Percentiles rank a stretch among this genome's conserved stretches.
phyloP scores from a whole-genome alignment of 768 basidiomycete genomes.

The Mycena albidolilacea region DNA sequence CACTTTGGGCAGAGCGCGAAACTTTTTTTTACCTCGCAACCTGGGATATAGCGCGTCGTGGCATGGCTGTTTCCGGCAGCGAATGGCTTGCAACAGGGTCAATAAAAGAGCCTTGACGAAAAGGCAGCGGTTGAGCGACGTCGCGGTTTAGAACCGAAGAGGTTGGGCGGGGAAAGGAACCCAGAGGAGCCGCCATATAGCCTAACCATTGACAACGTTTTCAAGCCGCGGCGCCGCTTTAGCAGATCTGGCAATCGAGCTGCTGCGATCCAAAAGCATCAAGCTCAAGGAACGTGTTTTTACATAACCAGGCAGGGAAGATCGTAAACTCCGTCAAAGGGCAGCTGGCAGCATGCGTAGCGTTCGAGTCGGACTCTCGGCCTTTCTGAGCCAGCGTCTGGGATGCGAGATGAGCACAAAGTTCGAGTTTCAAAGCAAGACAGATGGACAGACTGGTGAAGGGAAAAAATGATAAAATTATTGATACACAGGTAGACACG shows the following conservation, averaged over 20 bases:
- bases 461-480: conserved; percentile 24
- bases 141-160: conserved; percentile 38
- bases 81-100: conserved; percentile 20
- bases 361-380: conserved; percentile 27
- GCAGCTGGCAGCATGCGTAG: background rate
- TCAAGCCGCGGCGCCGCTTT: conserved; percentile 33
- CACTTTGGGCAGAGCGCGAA: background rate
- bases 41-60: conserved; percentile 28
- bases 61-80: conserved; percentile 24
- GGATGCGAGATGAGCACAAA: conserved; percentile 24
- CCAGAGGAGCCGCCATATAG: conserved; percentile 35
- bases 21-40: conserved; percentile 21
- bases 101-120: conserved; percentile 35
- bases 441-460: conserved; percentile 15
- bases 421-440: conserved; percentile 9
- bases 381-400: conserved; percentile 18
- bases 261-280: conserved; percentile 30
- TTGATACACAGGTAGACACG: conserved; percentile 35
- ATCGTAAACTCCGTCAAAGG: conserved; percentile 22
- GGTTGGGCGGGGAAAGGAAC: conserved; percentile 34
- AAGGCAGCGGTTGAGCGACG: conserved; percentile 25
- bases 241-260: conserved; percentile 32
- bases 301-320: conserved; percentile 18
- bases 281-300: conserved; percentile 35
- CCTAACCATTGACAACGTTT: conserved; percentile 35